Base-by-base conservation (phyloP, 176 grass and related monocot species). In the Musa acuminata region DNA sequence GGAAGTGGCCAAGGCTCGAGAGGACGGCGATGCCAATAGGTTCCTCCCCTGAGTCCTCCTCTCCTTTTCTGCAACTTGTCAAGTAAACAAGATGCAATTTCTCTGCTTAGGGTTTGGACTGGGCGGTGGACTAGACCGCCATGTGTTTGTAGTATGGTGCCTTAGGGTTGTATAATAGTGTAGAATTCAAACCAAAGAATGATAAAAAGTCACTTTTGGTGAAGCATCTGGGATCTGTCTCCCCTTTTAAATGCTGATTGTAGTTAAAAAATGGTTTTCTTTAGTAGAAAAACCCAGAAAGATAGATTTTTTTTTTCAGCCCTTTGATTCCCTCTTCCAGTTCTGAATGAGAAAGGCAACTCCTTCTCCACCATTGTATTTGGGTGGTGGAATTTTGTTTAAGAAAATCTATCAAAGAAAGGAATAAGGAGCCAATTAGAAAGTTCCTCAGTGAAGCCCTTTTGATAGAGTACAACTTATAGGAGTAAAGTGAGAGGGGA, bases 21-120 rank as follows among this genome's bases (percentile, higher is more conserved):
- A 29, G 73, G 77, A 72, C 29, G 25, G 68, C 57, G 16, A 85
- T 62, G 71, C 57, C 63, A 83, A 78, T 20, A 87, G 83, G 13
- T 91, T 89, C 79, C 84, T 91, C 79, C 86, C 90, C 72, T 99
- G 49, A 77, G 5, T 21, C 60, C 20, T 23, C 48, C 13, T 16
- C 10, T 64, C 12, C n/a, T 64, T 64, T 52, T 16, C 16, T 22
- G 25, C 35, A 26, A 67, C 11, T 67, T 35, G 64, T 43, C 10
- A 67, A 12, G 24, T 29, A 67, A 67, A 29, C 3, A 35, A 8
- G 24, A 67, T n/a, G 14, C 6, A 35, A 17, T 23, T 6, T 19
- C 70, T 26, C 25, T 73, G 8, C 13, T 75, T 75, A 62, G 55
- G 29, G 1, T 75, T 62, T 60, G 49, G 19, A 26, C 2, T 49